These are phyloP conservation scores for Rhinocladiella mackenziei DNA, from an alignment of 2,329 filamentous ascomycete species.

Conservation along the genomic window DNA sequence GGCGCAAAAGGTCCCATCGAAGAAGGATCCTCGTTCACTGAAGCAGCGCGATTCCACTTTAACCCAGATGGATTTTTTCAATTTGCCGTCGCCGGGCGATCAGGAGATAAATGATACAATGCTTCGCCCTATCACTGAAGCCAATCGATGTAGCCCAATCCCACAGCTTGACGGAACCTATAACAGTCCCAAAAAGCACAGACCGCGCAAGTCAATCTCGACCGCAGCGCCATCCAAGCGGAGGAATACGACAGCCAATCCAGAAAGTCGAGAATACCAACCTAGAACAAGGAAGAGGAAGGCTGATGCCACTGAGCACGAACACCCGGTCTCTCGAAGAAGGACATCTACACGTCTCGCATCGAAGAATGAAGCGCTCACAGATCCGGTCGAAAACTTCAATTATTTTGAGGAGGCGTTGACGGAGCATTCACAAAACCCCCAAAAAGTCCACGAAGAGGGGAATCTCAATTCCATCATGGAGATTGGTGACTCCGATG, in stretches of 20 bases:
- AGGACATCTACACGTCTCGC: slow-evolving; percentile 20
- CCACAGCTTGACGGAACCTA: slow-evolving; percentile 21
- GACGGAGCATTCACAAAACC: background rate
- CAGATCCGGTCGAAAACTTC: slow-evolving; percentile 18
- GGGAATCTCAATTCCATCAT: slow-evolving; percentile 1
- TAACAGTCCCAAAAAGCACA: slow-evolving; percentile 17
- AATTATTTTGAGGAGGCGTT: slow-evolving; percentile 20
- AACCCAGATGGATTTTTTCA: slow-evolving; percentile 31
- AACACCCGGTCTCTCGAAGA: slow-evolving; percentile 3
- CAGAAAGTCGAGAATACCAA: slow-evolving; percentile 21
- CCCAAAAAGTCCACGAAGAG: background rate
- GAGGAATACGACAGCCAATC: slow-evolving; percentile 1
- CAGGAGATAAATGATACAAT: slow-evolving; percentile 11
- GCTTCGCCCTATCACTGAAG: slow-evolving; percentile 1
- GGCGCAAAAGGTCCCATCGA: background rate
- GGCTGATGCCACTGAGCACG: background rate
- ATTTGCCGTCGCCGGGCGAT: slow-evolving; percentile 3
- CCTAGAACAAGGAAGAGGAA: slow-evolving; percentile 14
- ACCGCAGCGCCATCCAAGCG: slow-evolving; percentile 1
- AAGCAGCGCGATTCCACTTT: slow-evolving; percentile 27
- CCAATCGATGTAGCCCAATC: background rate
- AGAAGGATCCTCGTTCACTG: background rate
- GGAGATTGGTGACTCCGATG: slow-evolving; percentile 24
- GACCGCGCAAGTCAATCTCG: slow-evolving; percentile 11
- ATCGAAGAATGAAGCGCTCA: slow-evolving; percentile 16